Evolutionary conservation across 805 yeast genomes (phyloP), one percentile per base, ranked within the genome.

Genomic region (Ogataea parapolymorpha): DNA sequence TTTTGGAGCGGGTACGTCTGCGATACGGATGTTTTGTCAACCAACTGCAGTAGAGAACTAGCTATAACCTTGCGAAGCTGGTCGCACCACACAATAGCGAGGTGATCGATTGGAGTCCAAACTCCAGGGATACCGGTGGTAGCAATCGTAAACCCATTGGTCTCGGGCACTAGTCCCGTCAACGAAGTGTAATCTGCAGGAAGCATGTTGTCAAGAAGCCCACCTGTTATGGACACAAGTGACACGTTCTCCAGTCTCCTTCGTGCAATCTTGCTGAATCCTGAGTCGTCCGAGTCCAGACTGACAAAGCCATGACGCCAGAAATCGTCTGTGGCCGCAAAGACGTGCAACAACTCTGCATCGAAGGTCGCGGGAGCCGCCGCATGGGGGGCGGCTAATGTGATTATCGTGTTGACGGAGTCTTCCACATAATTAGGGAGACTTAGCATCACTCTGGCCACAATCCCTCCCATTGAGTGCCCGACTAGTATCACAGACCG

Each of bases 381-480:
- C 1, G 90, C 77, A 59, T 93, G 98, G 0, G 99, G 99, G 0
- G 97, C 79, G 0, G 96, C 83, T 26, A 91, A 66, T 0, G 98
- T 90, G 16, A 90, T 50, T 12, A 91, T 82, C 0, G 96, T 82
- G 55, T 86, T 89, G 15, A 93, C 79, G 1, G 96, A 83, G 16
- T 73, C 76, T 4, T 74, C 74, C 1, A 69, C 54, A 58, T 87
- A 90, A 55, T 88, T 90, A 1, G 88, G 84, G 39, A 91, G 63
- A 0, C 95, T 80, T 6, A 87, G 72, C 78, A 90, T 78, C 0
- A 87, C 81, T 44, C 98, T 71, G 3, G 96, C 85, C 1, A 93
- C 98, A 13, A 91, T 77, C 3, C 99, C 99, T 30, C 99, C 99
- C 99, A 91, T 91, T 0, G 98, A 91, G 65, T 91, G 99, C 2